phyloP scores from a whole-genome alignment of 352 stramenopile genomes.

The Pythium sp. region DNA sequence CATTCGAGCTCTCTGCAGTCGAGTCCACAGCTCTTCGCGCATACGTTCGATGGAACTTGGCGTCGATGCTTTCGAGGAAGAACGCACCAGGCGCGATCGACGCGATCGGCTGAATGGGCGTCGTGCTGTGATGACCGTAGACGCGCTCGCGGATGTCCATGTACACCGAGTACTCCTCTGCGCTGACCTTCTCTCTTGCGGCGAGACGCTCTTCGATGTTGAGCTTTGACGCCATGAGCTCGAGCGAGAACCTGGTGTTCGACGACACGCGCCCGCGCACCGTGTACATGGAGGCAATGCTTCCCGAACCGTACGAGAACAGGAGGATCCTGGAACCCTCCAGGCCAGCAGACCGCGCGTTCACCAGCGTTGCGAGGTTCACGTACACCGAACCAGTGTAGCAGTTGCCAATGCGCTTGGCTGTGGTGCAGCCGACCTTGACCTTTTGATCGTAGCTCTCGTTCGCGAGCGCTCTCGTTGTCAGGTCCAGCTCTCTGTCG shows the following conservation, averaged over 20 bases:
- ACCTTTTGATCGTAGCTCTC: constrained; percentile 80
- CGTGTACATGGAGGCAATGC: constrained; percentile 95
- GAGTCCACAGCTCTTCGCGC: constrained; percentile 33
- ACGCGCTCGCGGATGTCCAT: constrained; percentile 89
- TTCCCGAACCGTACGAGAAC: constrained; percentile 97
- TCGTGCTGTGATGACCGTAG: constrained; percentile 66
- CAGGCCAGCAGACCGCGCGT: constrained; percentile 43
- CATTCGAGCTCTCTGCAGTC: constrained; percentile 21
- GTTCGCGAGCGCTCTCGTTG: constrained; percentile 76
- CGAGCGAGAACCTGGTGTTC: constrained; percentile 77
- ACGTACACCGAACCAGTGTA: constrained; percentile 98
- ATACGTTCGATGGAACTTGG: constrained; percentile 88
- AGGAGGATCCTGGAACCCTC: constrained; percentile 83
- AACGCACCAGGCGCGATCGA: constrained; percentile 83
- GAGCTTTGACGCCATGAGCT: constrained; percentile 82
- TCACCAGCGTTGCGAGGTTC: constrained; percentile 92
- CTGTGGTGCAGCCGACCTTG: constrained; percentile 80
- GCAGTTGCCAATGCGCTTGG: constrained; percentile 93
- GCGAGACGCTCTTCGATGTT: constrained; percentile 83
- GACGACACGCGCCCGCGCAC: constrained; percentile 39
- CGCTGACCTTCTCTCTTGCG: constrained; percentile 75
- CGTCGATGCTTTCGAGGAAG: constrained; percentile 91
- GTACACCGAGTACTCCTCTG: constrained; percentile 89
- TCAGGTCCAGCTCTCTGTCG: constrained; percentile 89
- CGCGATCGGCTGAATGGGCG: constrained; percentile 65